Evolutionary conservation across 208 protist genomes (phyloP).

Genomic region (Trichomonas gallinae): DNA sequence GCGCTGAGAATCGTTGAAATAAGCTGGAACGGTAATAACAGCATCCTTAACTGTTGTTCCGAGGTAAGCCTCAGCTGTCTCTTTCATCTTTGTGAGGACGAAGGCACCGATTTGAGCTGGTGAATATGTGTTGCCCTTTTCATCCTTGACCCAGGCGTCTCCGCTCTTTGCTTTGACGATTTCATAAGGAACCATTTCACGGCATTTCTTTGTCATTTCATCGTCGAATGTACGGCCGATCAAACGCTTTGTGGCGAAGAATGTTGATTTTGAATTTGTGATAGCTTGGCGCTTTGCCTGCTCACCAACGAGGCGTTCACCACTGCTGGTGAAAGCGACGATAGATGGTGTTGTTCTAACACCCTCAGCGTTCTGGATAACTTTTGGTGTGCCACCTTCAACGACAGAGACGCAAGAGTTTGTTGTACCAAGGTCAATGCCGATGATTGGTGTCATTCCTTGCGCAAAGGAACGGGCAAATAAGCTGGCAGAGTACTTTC

Average conservation of each 20-base stretch:
- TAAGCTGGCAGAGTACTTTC: background rate
- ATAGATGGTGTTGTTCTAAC: slow-evolving; percentile 56
- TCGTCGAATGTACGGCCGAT: slow-evolving; percentile 60
- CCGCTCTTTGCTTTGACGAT: slow-evolving; percentile 72
- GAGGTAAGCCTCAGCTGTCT: slow-evolving; percentile 54
- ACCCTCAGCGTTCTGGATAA: slow-evolving; percentile 62
- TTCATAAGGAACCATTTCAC: slow-evolving; percentile 71
- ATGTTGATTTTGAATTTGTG: slow-evolving; percentile 68
- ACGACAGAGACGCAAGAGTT: slow-evolving; percentile 60
- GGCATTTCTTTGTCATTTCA: slow-evolving; percentile 49
- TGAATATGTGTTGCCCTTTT: slow-evolving; percentile 48
- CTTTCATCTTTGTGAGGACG: slow-evolving; percentile 69
- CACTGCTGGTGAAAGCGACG: slow-evolving; percentile 50
- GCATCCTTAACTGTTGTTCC: slow-evolving; percentile 50
- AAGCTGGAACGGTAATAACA: slow-evolving; percentile 56
- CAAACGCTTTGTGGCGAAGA: slow-evolving; percentile 75
- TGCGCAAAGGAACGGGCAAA: background rate
- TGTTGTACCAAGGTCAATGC: slow-evolving; percentile 66
- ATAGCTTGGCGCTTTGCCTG: slow-evolving; percentile 63
- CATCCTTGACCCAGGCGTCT: slow-evolving; percentile 76
- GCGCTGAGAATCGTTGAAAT: slow-evolving; percentile 70
- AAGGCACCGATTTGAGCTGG: slow-evolving; percentile 63
- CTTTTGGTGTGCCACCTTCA: slow-evolving; percentile 40
- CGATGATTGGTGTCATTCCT: slow-evolving; percentile 45
- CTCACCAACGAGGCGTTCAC: slow-evolving; percentile 49